A percentile compares a stretch with the other conserved stretches of the same genome.
Conservation (phyloP, 2,329 filamentous ascomycete species). For the Exophiala calicioides region DNA sequence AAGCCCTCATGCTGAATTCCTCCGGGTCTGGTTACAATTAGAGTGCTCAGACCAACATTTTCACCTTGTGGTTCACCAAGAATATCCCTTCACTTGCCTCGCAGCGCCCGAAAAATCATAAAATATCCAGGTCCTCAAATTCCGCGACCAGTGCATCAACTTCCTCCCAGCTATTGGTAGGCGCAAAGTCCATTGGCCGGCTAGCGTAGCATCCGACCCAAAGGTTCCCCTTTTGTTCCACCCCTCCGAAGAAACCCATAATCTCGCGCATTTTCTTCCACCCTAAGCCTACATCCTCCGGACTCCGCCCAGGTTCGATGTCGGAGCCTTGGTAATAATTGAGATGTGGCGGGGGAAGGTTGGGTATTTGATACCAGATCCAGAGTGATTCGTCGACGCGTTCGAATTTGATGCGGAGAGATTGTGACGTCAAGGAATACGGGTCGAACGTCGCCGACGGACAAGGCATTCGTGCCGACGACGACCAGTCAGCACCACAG, state of each 20-base stretch:
- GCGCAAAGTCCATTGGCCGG: conserved; percentile 46
- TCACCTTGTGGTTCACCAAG: too few species aligned
- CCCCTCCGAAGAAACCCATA: conserved; percentile 63
- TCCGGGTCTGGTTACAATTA: too few species aligned
- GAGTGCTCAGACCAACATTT: too few species aligned
- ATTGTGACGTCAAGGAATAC: conserved; percentile 22
- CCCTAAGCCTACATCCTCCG: conserved; percentile 44
- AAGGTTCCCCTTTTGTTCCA: conserved; percentile 57
- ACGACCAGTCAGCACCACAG: conserved; percentile 58
- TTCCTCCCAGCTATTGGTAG: conserved; percentile 31
- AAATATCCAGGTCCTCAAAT: conserved; percentile 55
- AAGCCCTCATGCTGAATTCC: too few species aligned
- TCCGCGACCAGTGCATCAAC: conserved; percentile 49
- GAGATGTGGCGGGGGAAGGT: conserved; percentile 6
- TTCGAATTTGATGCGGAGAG: conserved; percentile 58
- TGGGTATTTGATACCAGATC: conserved; percentile 58
- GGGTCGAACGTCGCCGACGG: conserved; percentile 20
- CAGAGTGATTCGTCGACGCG: conserved; percentile 58
- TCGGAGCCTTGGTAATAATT: conserved; percentile 18
- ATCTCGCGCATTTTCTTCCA: conserved; percentile 63
- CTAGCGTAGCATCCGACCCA: conserved; percentile 61
- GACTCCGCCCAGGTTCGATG: conserved; percentile 28
- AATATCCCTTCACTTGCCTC: background rate
- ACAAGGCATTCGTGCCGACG: conserved; percentile 21
- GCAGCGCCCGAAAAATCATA: conserved; percentile 35